These are phyloP conservation scores for Mucuna pruriens DNA, from an alignment of 306 rosid genomes.

Conservation along the genomic window DNA sequence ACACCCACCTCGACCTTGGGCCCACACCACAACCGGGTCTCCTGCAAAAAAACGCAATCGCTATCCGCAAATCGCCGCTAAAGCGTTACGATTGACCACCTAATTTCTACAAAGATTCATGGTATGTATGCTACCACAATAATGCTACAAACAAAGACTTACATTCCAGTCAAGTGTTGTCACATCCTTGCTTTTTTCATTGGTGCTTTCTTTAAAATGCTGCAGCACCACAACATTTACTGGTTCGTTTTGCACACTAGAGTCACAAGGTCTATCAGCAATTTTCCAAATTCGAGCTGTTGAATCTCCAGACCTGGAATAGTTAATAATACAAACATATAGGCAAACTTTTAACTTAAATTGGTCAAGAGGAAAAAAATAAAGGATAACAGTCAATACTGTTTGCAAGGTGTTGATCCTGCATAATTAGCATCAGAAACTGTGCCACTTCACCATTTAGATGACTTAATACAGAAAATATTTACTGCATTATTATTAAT, in stretches of 20 bases:
- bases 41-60: no score
- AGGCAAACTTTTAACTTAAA: neutral
- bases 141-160: constrained; percentile 35
- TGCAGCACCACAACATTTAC: constrained; percentile 51
- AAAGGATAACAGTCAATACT: neutral
- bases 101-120: neutral
- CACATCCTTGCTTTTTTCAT: constrained; percentile 74
- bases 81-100: no score
- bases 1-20: no score
- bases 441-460: neutral
- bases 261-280: constrained; percentile 46
- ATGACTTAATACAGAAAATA: neutral
- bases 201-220: constrained; percentile 65
- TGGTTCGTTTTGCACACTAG: constrained; percentile 47
- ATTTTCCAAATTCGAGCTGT: constrained; percentile 75
- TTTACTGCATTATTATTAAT: neutral
- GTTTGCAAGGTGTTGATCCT: neutral
- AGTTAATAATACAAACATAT: neutral
- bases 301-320: constrained; percentile 72
- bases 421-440: constrained; percentile 9
- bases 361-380: neutral
- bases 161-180: constrained; percentile 86
- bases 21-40: no score
- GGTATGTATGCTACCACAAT: neutral
- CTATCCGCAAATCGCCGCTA: no score